Percentiles rank a stretch among this genome's conserved stretches.
These are phyloP conservation scores for Cryphonectria parasitica DNA, from an alignment of 2,329 filamentous ascomycete genomes.

Conservation along the genomic window DNA sequence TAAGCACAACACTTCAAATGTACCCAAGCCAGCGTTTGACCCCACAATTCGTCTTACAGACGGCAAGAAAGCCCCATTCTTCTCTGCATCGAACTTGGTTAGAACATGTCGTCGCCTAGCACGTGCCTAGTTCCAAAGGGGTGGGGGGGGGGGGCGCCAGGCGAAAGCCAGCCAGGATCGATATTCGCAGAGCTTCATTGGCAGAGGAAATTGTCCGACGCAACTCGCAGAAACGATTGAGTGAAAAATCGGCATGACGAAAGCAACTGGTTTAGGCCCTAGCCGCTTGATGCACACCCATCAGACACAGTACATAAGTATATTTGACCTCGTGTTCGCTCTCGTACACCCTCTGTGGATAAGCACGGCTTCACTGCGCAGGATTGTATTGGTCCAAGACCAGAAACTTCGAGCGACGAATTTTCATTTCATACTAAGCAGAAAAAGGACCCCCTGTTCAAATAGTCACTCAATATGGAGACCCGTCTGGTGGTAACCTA, in stretches of 20 bases:
- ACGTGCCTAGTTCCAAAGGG: neutral
- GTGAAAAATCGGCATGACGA: neutral
- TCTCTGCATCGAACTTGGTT: neutral
- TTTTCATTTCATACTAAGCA: neutral
- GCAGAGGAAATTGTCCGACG: neutral
- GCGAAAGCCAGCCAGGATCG: neutral
- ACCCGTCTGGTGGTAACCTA: neutral
- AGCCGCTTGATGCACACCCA: neutral
- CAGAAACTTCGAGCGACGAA: neutral
- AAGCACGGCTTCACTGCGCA: neutral
- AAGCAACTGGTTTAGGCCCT: neutral
- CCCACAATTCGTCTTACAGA: conserved; percentile 8
- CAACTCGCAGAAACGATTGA: neutral
- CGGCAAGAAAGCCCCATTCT: neutral
- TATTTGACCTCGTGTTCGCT: neutral
- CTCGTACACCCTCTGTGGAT: neutral
- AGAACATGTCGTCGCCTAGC: neutral
- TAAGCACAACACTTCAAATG: neutral
- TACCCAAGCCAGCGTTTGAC: neutral
- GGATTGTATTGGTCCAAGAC: neutral
- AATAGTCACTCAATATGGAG: neutral
- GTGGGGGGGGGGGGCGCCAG: neutral
- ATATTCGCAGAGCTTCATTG: conserved; percentile 1
- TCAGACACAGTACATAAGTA: neutral
- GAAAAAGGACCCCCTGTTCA: neutral